These are phyloP conservation scores for Thymus mandschuricus DNA, from an alignment of 257 asterid genomes.

Conservation along the genomic window DNA sequence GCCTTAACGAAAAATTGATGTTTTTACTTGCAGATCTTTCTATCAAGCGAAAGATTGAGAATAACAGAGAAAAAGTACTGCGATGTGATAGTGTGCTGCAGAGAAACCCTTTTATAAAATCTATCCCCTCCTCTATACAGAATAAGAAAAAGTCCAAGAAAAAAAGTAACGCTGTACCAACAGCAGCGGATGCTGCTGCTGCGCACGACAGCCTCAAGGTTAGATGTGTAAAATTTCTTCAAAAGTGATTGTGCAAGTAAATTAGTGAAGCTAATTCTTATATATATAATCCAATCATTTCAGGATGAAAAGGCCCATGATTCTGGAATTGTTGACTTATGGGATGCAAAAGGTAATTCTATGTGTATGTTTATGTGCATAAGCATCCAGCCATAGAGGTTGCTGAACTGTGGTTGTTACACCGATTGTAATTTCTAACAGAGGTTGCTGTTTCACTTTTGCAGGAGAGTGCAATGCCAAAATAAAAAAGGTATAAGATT, in stretches of 20 bases:
- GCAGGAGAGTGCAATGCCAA: slow-evolving; percentile 58
- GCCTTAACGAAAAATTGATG: neutral
- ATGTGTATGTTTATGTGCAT: neutral
- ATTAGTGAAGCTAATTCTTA: slow-evolving; percentile 6
- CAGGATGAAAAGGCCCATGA: slow-evolving; percentile 52
- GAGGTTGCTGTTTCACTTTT: slow-evolving; percentile 23
- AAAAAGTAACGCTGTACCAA: slow-evolving; percentile 45
- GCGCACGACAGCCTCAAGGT: slow-evolving; percentile 48
- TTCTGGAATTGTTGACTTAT: slow-evolving; percentile 61
- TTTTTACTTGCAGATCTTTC: slow-evolving; percentile 64
- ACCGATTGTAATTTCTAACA: slow-evolving; percentile 32
- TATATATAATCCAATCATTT: slow-evolving; percentile 17
- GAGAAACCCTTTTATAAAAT: slow-evolving; percentile 72
- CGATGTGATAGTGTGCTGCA: slow-evolving; percentile 77
- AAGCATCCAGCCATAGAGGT: neutral
- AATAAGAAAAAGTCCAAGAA: slow-evolving; percentile 69
- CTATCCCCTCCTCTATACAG: slow-evolving; percentile 72
- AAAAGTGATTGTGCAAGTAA: slow-evolving; percentile 18
- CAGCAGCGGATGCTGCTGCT: slow-evolving; percentile 36
- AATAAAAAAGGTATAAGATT: slow-evolving; percentile 55
- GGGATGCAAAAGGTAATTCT: slow-evolving; percentile 61
- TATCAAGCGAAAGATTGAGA: slow-evolving; percentile 83
- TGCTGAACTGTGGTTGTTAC: slow-evolving; percentile 10
- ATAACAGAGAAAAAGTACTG: slow-evolving; percentile 72
- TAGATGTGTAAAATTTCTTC: slow-evolving; percentile 10